Evolutionary conservation across 1,139 yeast genomes (phyloP).

Genomic region (Yamadazyma blattariae): DNA sequence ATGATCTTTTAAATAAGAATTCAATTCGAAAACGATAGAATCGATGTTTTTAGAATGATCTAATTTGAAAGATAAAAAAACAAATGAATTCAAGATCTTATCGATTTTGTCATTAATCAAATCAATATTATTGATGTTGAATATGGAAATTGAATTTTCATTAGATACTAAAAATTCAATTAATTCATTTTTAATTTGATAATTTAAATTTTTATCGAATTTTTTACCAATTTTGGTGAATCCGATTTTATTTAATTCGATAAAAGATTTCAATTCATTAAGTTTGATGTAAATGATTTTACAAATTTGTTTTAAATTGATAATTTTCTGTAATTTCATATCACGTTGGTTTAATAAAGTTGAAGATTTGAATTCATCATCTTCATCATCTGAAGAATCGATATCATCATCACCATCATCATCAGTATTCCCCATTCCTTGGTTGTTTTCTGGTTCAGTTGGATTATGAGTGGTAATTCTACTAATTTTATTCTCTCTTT

Average conservation of each 20-base stretch:
- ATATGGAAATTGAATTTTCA: constrained; percentile 43
- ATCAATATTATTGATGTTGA: constrained; percentile 27
- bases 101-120: constrained; percentile 44
- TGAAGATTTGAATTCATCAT: constrained; percentile 36
- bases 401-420: constrained; percentile 31
- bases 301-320: constrained; percentile 67
- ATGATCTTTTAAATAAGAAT: constrained; percentile 81
- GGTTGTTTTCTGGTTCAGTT: constrained; percentile 26
- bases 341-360: constrained; percentile 47
- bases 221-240: constrained; percentile 86
- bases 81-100: constrained; percentile 49
- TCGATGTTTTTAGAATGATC: constrained; percentile 34
- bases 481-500: constrained; percentile 13
- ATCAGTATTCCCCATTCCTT: constrained; percentile 16
- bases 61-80: constrained; percentile 35
- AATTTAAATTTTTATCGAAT: constrained; percentile 78
- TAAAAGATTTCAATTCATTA: constrained; percentile 79
- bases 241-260: constrained; percentile 83
- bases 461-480: constrained; percentile 26
- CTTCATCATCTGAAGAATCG: constrained; percentile 35
- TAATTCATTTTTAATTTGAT: constrained; percentile 54
- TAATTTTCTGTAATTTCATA: constrained; percentile 50
- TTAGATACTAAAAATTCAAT: constrained; percentile 43
- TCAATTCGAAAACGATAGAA: constrained; percentile 62
- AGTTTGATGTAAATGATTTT: constrained; percentile 67